Percentiles rank a stretch among this genome's conserved stretches.
phyloP scores from a whole-genome alignment of 2,329 filamentous ascomycete species.

The Sporothrix brunneoviolacea region DNA sequence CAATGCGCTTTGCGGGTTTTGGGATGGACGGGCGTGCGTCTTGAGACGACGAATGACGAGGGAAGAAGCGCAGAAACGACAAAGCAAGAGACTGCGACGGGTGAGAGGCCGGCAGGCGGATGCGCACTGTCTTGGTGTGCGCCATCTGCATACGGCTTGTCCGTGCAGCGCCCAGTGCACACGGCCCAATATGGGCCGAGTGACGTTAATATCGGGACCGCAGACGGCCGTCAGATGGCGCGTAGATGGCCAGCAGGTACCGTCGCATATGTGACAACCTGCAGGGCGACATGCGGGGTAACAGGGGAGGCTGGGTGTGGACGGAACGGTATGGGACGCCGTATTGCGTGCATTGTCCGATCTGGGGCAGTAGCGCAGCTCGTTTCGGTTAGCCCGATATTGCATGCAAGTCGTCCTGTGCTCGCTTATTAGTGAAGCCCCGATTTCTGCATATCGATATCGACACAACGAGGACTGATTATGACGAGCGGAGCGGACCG shows the following conservation, averaged over 20 bases:
- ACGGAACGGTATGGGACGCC: not conserved
- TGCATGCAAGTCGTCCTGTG: no score
- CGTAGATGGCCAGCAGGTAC: constrained; percentile 10
- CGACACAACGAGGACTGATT: no score
- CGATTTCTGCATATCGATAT: no score
- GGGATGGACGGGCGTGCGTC: not conserved
- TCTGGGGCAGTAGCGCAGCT: not conserved
- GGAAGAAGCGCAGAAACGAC: no score
- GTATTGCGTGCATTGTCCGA: constrained; percentile 4
- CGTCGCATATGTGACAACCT: not conserved
- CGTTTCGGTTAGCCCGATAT: not conserved
- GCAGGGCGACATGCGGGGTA: constrained; percentile 15
- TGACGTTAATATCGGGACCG: constrained; percentile 2
- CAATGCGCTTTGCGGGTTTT: not conserved
- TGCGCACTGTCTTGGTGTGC: constrained; percentile 5
- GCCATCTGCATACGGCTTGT: not conserved
- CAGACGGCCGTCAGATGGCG: no score
- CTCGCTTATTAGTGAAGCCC: no score
- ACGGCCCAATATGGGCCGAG: not conserved
- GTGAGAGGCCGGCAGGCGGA: not conserved
- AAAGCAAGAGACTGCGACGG: not conserved
- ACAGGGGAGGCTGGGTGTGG: not conserved
- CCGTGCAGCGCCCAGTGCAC: constrained; percentile 6
- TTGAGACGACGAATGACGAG: not conserved
- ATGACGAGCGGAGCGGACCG: no score